Evolutionary conservation across 169 alveolate species (phyloP), one percentile per base, ranked within the genome.

Genomic region (Plasmodium gallinaceum): DNA sequence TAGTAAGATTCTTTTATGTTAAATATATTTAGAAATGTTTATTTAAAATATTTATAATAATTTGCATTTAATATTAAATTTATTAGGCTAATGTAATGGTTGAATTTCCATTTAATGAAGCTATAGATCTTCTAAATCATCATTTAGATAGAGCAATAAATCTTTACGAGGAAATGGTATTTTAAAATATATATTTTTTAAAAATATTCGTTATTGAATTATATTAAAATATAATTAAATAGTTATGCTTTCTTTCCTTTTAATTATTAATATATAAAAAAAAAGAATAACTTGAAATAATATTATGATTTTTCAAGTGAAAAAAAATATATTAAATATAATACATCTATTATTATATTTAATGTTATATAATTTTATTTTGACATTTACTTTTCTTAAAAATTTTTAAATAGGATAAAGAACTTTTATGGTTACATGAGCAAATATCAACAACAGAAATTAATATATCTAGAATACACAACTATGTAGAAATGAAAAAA

Each of bases 381-480:
- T 24, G 37, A 32, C 7, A 32, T 45, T 26, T 45, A 26, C 43
- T 45, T 26, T 45, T 26, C 43, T 16, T n/a, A 64, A 64, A 64
- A 64, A 22, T 60, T 78, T 18, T 42, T 14, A 61, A 37, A 32
- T 85, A 95, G 97, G 93, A 93, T 70, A 88, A 88, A 37, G 97
- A 96, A 58, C 74, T 96, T 54, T 95, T 92, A n/a, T 96, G 97
- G 95, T 83, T 96, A 26, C 92, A 96, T 64, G 92, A 90, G 61
- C 98, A 96, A 74, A 94, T 95, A 66, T 95, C 97, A 20, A 93
- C 93, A 52, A 93, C 97, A 14, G 98, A 96, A 74, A 96, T 96
- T 74, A 96, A 95, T 86, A 95, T 95, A n/a, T 97, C 98, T 57
- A 94, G 98, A 48, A 91, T 96, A 58, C 98, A 96, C 93, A 96